Evolutionary conservation across 2,329 filamentous ascomycete genomes (phyloP).

Genomic region (Xylariaceae sp.): DNA sequence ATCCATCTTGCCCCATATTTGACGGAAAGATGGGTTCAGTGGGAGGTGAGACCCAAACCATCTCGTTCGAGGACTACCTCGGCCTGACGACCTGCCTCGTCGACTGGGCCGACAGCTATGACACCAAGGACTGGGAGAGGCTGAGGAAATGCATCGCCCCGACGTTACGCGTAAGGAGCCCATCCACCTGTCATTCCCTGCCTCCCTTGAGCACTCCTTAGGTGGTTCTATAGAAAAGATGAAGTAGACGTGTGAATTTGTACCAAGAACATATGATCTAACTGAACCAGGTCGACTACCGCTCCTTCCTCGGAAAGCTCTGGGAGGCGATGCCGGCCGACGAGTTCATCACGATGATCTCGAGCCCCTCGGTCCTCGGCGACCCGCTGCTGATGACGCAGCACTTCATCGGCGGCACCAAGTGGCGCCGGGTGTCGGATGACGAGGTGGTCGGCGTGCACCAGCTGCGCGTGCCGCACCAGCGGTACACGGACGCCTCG

Average conservation of each 20-base stretch:
- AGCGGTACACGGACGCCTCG: constrained; percentile 51
- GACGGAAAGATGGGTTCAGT: constrained; percentile 12
- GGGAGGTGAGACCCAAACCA: constrained; percentile 8
- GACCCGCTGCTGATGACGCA: constrained; percentile 59
- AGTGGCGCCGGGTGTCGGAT: constrained; percentile 53
- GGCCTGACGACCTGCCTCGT: constrained; percentile 32
- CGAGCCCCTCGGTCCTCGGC: constrained; percentile 51
- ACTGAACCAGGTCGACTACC: constrained; percentile 66
- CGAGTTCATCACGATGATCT: constrained; percentile 58
- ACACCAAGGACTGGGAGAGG: constrained; percentile 58
- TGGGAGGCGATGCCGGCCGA: constrained; percentile 58
- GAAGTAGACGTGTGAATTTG: no score
- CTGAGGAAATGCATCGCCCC: constrained; percentile 58
- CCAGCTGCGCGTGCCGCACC: constrained; percentile 57
- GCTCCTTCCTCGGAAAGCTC: constrained; percentile 52
- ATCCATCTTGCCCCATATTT: no score
- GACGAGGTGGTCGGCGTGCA: constrained; percentile 56
- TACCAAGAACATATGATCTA: no score
- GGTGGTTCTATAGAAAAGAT: no score
- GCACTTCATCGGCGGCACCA: constrained; percentile 56
- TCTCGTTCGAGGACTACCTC: constrained; percentile 29
- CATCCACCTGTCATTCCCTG: background rate
- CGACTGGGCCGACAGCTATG: constrained; percentile 60
- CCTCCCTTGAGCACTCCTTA: no score
- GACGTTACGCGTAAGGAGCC: constrained; percentile 40